Percentiles rank a stretch among this genome's conserved stretches.
Conservation (phyloP, 306 rosid species). For the Prunus mira region DNA sequence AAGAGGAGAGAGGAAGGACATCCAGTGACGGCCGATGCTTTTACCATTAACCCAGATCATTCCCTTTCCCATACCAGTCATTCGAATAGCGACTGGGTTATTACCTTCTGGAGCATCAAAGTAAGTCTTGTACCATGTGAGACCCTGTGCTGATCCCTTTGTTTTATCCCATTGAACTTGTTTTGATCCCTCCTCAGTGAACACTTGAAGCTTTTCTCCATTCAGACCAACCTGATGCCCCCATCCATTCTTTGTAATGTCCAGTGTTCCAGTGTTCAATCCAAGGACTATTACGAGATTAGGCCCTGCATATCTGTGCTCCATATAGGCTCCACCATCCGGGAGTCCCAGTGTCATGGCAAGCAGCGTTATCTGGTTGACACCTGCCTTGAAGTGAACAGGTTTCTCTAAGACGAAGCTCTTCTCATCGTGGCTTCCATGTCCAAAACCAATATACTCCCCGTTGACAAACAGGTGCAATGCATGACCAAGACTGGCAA, state of each 20-base stretch:
- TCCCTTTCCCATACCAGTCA: slow-evolving; percentile 16
- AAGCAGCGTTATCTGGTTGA: slow-evolving; percentile 7
- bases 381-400: background rate
- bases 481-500: slow-evolving; percentile 14
- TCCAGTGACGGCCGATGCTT: slow-evolving; percentile 12
- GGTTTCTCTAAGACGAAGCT: background rate
- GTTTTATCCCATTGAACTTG: slow-evolving; percentile 4
- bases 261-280: slow-evolving; percentile 9
- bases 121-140: slow-evolving; percentile 14
- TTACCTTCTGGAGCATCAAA: slow-evolving; percentile 22
- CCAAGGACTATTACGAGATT: background rate
- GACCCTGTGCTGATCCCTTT: background rate
- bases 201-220: slow-evolving; percentile 6
- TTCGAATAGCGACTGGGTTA: slow-evolving; percentile 9
- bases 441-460: slow-evolving; percentile 15
- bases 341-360: slow-evolving; percentile 13
- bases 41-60: slow-evolving; percentile 20
- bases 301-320: slow-evolving; percentile 18
- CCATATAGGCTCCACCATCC: slow-evolving; percentile 17
- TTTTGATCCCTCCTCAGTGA: slow-evolving; percentile 3
- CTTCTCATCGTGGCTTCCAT: slow-evolving; percentile 16
- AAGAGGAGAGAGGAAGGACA: slow-evolving; percentile 16
- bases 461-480: slow-evolving; percentile 13
- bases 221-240: slow-evolving; percentile 16
- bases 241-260: slow-evolving; percentile 7